Base-by-base conservation (phyloP, 23 red algal species). In the Agarophyton chilense region DNA sequence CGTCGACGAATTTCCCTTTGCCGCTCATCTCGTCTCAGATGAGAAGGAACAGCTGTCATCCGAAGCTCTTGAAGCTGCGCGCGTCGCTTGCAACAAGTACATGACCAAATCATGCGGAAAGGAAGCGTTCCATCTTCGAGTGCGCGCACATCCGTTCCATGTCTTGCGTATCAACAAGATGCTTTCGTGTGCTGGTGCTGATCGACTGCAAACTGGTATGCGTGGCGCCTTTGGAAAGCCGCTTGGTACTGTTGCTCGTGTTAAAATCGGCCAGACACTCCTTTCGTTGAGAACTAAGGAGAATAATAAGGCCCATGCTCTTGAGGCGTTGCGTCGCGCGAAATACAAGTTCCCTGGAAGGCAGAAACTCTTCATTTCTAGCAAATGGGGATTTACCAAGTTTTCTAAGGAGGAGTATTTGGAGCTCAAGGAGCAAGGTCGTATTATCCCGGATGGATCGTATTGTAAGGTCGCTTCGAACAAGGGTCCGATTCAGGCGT, bases 321-420 rank as follows among this genome's bases (percentile, higher is more conserved):
- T 92, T 72, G 97, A 99, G 78, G 97, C 97, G 18, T 88, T 99
- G 32, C 82, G 94, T 78, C 83, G 97, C 21, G 93, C 92, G 19
- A 99, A 96, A 86, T 99, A 99, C 97, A 99, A 99, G 93, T 99
- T 99, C 90, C 97, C 97, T 12, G 97, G 97, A 43, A 83, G 97
- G 62, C 97, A 99, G 83, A 95, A 95, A 54, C 32, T 99, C 22
- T 94, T 91, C 72, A 87, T 94, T 41, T 99, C 97, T 1, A 87
- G 76, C 57, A 94, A 96, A 41, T 96, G 93, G 93, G 97, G 97
- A 52, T 99, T 99, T 85, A 99, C 97, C 34, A 78, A 81, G 61
- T 99, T 95, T 60, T 82, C 74, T 21, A 91, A 89, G 47, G 97
- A 99, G n/a, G 97, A 99, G 78, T 99, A 99, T 76, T 42, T 56